Conservation (phyloP, 768 basidiomycete genomes). For the Boletus coccyginus region DNA sequence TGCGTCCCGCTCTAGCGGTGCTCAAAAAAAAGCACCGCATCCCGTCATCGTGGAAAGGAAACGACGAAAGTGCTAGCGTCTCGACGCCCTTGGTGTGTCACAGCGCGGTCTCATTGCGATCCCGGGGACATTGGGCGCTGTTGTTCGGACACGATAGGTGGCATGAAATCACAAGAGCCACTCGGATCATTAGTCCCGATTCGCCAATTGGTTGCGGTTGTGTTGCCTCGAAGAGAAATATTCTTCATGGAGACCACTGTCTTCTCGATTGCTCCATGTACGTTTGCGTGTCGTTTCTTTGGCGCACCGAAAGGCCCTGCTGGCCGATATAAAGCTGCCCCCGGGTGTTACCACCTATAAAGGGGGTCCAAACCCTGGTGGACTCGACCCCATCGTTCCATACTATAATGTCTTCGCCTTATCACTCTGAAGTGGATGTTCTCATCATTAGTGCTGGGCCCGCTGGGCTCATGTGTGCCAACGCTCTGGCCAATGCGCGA, state of each 20-base stretch:
- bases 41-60: constrained; percentile 10
- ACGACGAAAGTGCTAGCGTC: not conserved
- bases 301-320: not conserved
- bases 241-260: not conserved
- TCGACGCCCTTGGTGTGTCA: not conserved
- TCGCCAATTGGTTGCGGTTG: not conserved
- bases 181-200: not conserved
- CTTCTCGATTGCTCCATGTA: not conserved
- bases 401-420: constrained; percentile 12
- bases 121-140: constrained; percentile 9
- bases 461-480: constrained; percentile 42
- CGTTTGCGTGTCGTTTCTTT: not conserved
- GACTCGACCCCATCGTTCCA: not conserved
- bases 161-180: not conserved
- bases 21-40: constrained; percentile 50
- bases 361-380: not conserved
- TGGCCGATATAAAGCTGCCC: not conserved
- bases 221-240: not conserved
- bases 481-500: constrained; percentile 36
- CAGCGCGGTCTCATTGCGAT: not conserved
- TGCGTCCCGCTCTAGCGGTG: constrained; percentile 10
- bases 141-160: not conserved
- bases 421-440: constrained; percentile 37
- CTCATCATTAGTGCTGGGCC: constrained; percentile 43
- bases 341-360: not conserved